Conservation (phyloP, 345 rosid genomes). For the Boechera retrofracta region DNA sequence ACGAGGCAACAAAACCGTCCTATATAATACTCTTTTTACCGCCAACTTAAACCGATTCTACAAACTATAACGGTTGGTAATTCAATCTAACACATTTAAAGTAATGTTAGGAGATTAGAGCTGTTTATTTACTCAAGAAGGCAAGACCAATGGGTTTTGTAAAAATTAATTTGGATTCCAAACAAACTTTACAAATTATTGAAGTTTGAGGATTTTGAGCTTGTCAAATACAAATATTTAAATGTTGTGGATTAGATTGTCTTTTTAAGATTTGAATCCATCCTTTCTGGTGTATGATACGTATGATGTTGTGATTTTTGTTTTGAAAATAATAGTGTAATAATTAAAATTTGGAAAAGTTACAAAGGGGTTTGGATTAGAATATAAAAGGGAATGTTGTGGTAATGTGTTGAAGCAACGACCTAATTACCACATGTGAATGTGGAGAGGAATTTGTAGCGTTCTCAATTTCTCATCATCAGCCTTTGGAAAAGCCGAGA, state of each 20-base stretch:
- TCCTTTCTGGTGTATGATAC: not conserved
- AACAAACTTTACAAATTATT: not conserved
- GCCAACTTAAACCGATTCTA: not conserved
- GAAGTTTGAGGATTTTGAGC: not conserved
- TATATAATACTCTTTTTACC: not conserved
- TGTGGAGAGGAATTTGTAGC: constrained; percentile 9
- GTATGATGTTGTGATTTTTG: not conserved
- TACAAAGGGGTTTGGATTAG: not conserved
- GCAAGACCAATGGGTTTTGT: not conserved
- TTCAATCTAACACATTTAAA: not conserved
- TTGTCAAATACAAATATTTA: not conserved
- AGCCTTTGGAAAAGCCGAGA: constrained; percentile 20
- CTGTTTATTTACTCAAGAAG: not conserved
- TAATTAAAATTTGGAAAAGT: not conserved
- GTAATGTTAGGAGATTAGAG: not conserved
- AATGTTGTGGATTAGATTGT: not conserved
- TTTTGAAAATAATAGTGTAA: not conserved
- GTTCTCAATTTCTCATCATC: not conserved
- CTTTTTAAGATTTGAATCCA: not conserved
- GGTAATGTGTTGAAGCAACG: constrained; percentile 28
- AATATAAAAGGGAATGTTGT: constrained; percentile 15
- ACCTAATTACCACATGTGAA: constrained; percentile 27
- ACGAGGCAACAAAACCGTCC: not conserved
- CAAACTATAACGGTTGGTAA: too few relatives aligned
- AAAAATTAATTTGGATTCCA: not conserved